Conservation (phyloP, 2,329 filamentous ascomycete species). For the Cordyceps pruinosa region DNA sequence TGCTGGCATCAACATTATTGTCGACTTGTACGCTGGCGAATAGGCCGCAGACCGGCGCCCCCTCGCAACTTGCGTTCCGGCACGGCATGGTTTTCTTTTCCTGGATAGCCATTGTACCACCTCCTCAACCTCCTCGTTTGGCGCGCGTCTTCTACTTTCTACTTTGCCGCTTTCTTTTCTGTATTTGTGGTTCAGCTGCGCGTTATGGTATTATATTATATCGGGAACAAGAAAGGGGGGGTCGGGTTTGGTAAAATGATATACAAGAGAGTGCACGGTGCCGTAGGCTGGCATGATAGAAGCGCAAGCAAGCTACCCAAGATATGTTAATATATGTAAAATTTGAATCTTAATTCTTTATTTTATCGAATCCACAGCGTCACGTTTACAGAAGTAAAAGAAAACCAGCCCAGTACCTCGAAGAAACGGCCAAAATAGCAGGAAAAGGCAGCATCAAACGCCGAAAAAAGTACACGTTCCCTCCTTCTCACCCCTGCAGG, state of each 20-base stretch:
- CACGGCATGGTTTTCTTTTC: neutral
- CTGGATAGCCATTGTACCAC: slow-evolving; percentile 5
- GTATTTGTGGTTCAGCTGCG: neutral
- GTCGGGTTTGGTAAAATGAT: neutral
- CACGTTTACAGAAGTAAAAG: neutral
- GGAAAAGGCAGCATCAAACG: neutral
- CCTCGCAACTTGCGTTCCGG: neutral
- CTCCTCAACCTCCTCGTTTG: neutral
- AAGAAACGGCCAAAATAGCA: neutral
- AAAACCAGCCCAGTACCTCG: neutral
- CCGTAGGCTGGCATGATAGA: neutral
- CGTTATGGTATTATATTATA: neutral
- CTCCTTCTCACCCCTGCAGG: slow-evolving; percentile 26
- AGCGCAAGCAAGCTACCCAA: neutral
- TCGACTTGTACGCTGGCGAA: slow-evolving; percentile 68
- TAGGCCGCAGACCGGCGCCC: neutral
- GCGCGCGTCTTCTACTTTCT: neutral
- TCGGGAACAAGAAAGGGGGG: neutral
- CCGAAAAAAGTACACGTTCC: slow-evolving; percentile 17
- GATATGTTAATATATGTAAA: slow-evolving; percentile 1
- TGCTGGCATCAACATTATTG: slow-evolving; percentile 87
- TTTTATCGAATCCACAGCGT: neutral
- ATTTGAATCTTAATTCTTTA: neutral
- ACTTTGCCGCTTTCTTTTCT: neutral
- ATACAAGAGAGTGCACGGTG: neutral